Percentiles rank a stretch among this genome's conserved stretches.
Conservation (phyloP, 495 filamentous ascomycete genomes). For the Bacidia rubella region DNA sequence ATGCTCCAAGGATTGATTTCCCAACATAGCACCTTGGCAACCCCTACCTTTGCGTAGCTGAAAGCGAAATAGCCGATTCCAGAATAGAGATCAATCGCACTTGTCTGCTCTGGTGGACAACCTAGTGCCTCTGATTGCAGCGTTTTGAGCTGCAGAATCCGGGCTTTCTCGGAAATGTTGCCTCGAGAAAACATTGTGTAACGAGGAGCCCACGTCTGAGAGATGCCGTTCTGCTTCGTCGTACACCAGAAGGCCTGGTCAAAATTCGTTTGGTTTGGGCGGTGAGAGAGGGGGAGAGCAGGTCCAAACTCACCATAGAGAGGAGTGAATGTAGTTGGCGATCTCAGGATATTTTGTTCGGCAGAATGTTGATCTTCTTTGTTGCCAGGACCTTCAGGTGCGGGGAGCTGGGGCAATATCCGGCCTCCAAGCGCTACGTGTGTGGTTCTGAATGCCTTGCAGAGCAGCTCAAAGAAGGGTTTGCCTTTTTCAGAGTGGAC, state of each 20-base stretch:
- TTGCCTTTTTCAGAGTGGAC: not conserved
- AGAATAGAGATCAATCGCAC: conserved; percentile 73
- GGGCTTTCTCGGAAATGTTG: conserved; percentile 77
- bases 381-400: not conserved
- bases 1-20: conserved; percentile 83
- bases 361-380: not conserved
- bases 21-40: conserved; percentile 63
- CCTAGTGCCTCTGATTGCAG: conserved; percentile 14
- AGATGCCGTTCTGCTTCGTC: conserved; percentile 61
- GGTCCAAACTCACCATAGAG: conserved; percentile 58
- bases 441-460: not conserved
- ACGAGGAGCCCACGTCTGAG: conserved; percentile 73
- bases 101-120: conserved; percentile 18
- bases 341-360: conserved; percentile 46
- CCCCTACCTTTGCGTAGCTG: conserved; percentile 57
- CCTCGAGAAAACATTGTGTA: conserved; percentile 89
- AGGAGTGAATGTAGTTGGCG: conserved; percentile 46
- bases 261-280: conserved; percentile 35
- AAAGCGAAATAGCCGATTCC: conserved; percentile 92
- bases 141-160: conserved; percentile 38
- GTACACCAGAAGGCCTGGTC: conserved; percentile 55
- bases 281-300: conserved; percentile 12
- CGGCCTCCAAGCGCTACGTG: not conserved
- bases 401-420: not conserved
- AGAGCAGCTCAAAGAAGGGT: not conserved